Evolutionary conservation across 1,139 yeast species (phyloP).

Genomic region (Saccharomycopsis phalli): DNA sequence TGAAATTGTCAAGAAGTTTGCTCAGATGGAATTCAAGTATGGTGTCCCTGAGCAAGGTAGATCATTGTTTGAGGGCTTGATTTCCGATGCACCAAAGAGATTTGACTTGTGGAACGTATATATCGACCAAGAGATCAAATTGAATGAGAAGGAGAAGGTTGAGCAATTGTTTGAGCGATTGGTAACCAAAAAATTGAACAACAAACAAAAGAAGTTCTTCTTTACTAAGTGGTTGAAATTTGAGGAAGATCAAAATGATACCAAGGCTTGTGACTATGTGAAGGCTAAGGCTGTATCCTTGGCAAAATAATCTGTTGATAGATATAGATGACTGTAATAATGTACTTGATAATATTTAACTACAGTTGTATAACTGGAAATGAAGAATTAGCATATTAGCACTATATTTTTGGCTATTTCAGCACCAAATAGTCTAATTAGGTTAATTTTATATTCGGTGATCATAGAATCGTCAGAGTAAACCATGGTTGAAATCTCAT

Average conservation of each 20-base stretch:
- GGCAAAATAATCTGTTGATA: no score
- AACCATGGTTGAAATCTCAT: no score
- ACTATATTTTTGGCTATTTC: no score
- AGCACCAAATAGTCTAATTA: no score
- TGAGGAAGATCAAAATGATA: conserved; percentile 65
- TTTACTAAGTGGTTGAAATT: conserved; percentile 84
- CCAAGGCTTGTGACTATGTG: conserved; percentile 69
- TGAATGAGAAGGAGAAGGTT: conserved; percentile 49
- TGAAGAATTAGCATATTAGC: no score
- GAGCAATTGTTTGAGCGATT: conserved; percentile 82
- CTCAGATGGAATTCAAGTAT: conserved; percentile 73
- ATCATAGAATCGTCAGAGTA: no score
- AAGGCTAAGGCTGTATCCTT: conserved; percentile 93
- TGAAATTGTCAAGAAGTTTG: conserved; percentile 79
- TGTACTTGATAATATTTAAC: no score
- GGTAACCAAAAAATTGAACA: conserved; percentile 54
- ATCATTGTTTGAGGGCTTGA: conserved; percentile 84
- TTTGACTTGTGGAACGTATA: conserved; percentile 93
- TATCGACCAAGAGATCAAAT: conserved; percentile 82
- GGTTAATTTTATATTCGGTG: no score
- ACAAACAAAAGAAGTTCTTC: conserved; percentile 91
- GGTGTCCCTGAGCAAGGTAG: conserved; percentile 95
- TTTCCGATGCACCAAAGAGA: conserved; percentile 85
- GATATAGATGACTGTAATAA: no score
- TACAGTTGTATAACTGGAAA: no score